phyloP scores from a whole-genome alignment of 805 yeast genomes.

The Candida sanyiensis region DNA sequence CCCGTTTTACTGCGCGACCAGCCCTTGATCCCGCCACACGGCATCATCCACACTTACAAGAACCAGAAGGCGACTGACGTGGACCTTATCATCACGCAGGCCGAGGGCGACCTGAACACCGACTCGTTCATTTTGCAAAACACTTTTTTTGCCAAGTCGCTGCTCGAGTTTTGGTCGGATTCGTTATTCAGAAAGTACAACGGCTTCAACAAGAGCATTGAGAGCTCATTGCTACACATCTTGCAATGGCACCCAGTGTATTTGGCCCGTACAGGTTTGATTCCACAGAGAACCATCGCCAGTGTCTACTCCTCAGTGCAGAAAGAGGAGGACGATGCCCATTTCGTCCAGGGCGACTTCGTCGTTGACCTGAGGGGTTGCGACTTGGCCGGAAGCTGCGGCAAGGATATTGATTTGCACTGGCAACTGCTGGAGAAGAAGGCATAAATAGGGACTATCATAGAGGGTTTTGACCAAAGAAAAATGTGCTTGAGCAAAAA shows the following conservation, averaged over 20 bases:
- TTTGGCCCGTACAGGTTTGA: slow-evolving; percentile 64
- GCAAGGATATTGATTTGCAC: slow-evolving; percentile 37
- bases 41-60: slow-evolving; percentile 63
- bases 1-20: slow-evolving; percentile 61
- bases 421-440: slow-evolving; percentile 23
- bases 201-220: slow-evolving; percentile 52
- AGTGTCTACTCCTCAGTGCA: slow-evolving; percentile 35
- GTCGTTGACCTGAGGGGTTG: slow-evolving; percentile 60
- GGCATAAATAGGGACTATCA: not conserved
- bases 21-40: slow-evolving; percentile 67
- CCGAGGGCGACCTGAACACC: slow-evolving; percentile 55
- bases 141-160: slow-evolving; percentile 55
- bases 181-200: slow-evolving; percentile 59
- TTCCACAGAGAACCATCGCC: slow-evolving; percentile 57
- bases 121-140: slow-evolving; percentile 69
- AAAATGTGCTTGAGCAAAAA: no score
- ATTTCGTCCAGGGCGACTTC: slow-evolving; percentile 61
- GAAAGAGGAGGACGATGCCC: slow-evolving; percentile 40
- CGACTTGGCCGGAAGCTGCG: slow-evolving; percentile 45
- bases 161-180: slow-evolving; percentile 79
- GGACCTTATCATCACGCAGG: slow-evolving; percentile 64
- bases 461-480: not conserved
- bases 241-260: slow-evolving; percentile 92
- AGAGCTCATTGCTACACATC: slow-evolving; percentile 75
- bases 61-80: slow-evolving; percentile 49